Evolutionary conservation across 768 basidiomycete species (phyloP).

Genomic region (Chalciporus pseudorubinellus): DNA sequence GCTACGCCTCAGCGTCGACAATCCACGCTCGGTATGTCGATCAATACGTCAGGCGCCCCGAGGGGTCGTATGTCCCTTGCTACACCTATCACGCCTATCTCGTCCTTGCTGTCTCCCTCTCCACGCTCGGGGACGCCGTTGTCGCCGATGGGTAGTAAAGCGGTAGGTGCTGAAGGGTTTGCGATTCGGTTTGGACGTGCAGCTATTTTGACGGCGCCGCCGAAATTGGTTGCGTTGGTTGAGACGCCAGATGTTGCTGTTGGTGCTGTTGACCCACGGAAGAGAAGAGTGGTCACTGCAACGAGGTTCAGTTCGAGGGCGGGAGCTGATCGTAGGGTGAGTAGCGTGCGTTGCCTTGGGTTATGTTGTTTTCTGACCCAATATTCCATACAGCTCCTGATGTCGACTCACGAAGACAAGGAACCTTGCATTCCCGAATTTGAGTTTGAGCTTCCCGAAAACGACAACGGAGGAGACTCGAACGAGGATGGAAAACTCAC

Average conservation of each 20-base stretch:
- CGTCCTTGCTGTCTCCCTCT: conserved; percentile 29
- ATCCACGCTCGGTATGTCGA: conserved; percentile 32
- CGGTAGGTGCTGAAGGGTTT: conserved; percentile 34
- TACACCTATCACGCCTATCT: conserved; percentile 40
- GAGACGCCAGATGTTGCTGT: conserved; percentile 89
- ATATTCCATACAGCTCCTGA: conserved; percentile 58
- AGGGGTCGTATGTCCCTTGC: conserved; percentile 46
- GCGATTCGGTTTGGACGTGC: conserved; percentile 62
- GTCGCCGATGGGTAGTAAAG: conserved; percentile 25
- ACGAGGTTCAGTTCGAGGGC: conserved; percentile 82
- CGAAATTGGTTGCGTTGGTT: conserved; percentile 76
- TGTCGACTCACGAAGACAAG: conserved; percentile 77
- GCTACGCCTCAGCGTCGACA: conserved; percentile 41
- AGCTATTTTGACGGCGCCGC: conserved; percentile 78
- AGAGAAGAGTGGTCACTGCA: conserved; percentile 81
- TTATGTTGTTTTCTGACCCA: background rate
- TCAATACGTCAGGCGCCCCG: conserved; percentile 32
- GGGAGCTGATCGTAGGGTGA: conserved; percentile 79
- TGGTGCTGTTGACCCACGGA: conserved; percentile 82
- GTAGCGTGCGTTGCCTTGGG: conserved; percentile 26
- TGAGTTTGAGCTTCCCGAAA: conserved; percentile 25
- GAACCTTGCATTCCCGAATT: conserved; percentile 23
- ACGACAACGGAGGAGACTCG: conserved; percentile 14
- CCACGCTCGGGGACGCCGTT: conserved; percentile 35
- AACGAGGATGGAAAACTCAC: background rate